Evolutionary conservation across 192 early-diverging fungal genomes (phyloP), one percentile per base, ranked within the genome.

Genomic region (Gamsiella multidivaricata): DNA sequence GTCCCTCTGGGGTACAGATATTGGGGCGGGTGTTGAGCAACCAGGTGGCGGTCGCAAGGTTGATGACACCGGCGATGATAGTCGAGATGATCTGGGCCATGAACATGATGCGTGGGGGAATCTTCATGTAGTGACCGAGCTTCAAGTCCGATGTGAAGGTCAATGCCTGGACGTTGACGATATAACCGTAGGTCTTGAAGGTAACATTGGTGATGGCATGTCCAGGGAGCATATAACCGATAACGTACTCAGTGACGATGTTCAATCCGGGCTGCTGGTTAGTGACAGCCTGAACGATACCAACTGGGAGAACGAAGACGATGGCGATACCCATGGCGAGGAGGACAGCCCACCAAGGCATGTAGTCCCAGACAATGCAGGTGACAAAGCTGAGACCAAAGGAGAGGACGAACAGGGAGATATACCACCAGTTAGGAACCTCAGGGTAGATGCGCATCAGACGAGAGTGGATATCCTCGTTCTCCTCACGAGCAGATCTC

Each of bases 41-140:
- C 62, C 73, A 67, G 15, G 46, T 57, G 15, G 70, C 59, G 7
- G 80, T 63, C 26, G 59, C 57, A 45, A 82, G 80, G 54, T 82
- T 84, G 23, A 87, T 60, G 12, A 71, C 57, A 6, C 70, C 50
- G 28, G 80, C 70, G n/a, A 87, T 50, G 14, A 83, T n/a, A 4
- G 91, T 92, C 25, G 90, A 87, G 22, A 79, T 32, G 29, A 89
- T 33, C 65, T 92, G 92, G 12, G 83, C 75, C 14, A 82, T 59
- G 69, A 93, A 90, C 80, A 94, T 84, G 26, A 80, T 61, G 39
- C 83, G 78, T 31, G 92, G 92, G 3, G 89, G 85, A 20, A 92
- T 87, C 74, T 93, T 91, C 80, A 89, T 85, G 81, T 91, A 92
- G 51, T 90, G 88, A 0, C 89, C 90, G 11, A 94, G 81, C 65